Evolutionary conservation across 225 moss, liverwort and hornwort genomes (phyloP), one percentile per base, ranked within the genome.

Genomic region (Bryoerythrophyllum caledonicum): DNA sequence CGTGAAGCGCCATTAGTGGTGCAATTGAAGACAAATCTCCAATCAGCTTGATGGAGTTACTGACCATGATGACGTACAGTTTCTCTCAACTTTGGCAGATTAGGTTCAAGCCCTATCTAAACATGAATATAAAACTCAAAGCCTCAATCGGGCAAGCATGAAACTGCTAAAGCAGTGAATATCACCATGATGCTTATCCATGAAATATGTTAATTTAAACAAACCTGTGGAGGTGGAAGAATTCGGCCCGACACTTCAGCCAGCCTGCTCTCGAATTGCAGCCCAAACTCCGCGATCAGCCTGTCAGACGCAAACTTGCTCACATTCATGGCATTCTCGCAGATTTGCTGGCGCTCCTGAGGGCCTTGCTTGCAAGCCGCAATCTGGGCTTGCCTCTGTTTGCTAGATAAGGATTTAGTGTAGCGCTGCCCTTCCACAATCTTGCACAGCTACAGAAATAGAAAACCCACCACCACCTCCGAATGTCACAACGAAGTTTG

Each of bases 361-460:
- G 99, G 95, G 2, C 35, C 60, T 76, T 92, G 93, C 82, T 90
- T 87, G 49, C 93, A 82, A 15, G 74, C 82, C 30, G 84, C 88
- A 1, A 99, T 90, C 74, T 92, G 91, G 0, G 62, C 82, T 21
- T 85, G 73, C 16, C 90, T 80, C 77, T 99, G 95, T 3, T 27
- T 72, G 10, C 91, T 76, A 11, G 82, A 89, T 6, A 99, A 74
- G 6, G 82, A 70, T 38, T 82, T 89, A 2, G 83, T 93, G 70
- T 95, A 95, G 2, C 93, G 85, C 68, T 93, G 91, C 4, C 95
- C 93, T 65, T 81, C 84, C 12, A 84, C 25, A 10, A 95, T 89
- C 53, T 63, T 90, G 81, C 99, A 99, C 11, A 93, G 73, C 95
- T 99, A 85, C 76, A 78, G 60, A 17, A 48, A 44, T 12, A 48